A percentile compares a stretch with the other conserved stretches of the same genome.
These are phyloP conservation scores for Cryptosporidium andersoni DNA, from an alignment of 169 alveolate genomes.

Conservation along the genomic window DNA sequence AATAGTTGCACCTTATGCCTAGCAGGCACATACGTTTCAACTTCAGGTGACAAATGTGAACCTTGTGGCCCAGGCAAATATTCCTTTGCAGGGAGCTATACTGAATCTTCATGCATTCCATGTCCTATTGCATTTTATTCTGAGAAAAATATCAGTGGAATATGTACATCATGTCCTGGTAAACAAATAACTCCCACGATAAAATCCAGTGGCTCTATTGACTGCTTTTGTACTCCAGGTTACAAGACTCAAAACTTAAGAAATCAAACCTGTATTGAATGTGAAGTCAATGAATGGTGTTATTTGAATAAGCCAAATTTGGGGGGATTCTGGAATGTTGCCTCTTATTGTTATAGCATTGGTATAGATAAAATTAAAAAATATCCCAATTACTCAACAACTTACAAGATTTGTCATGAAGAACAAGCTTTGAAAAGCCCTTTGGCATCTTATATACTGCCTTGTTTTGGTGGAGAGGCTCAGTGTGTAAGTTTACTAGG, in stretches of 20 bases:
- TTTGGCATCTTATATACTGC: slow-evolving; percentile 18
- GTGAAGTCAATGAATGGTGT: slow-evolving; percentile 52
- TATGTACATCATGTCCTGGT: slow-evolving; percentile 30
- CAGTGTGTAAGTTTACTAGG: slow-evolving; percentile 43
- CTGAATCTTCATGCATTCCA: slow-evolving; percentile 12
- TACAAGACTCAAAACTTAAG: slow-evolving; percentile 19
- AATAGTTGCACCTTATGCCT: slow-evolving; percentile 19
- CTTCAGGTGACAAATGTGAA: slow-evolving; percentile 2
- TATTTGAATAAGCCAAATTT: background rate
- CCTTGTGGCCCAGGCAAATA: slow-evolving; percentile 57
- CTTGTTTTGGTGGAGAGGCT: slow-evolving; percentile 51
- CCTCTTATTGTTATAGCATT: slow-evolving; percentile 49
- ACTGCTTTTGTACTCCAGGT: slow-evolving; percentile 58
- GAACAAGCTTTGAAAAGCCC: background rate
- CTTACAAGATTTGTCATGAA: slow-evolving; percentile 31
- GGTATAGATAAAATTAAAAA: slow-evolving; percentile 7
- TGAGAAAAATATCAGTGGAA: background rate
- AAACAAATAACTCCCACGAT: slow-evolving; percentile 4
- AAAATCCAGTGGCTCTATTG: slow-evolving; percentile 15
- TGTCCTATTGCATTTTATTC: slow-evolving; percentile 54
- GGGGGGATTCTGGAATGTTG: slow-evolving; percentile 70
- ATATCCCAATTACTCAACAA: slow-evolving; percentile 4
- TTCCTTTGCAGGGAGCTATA: slow-evolving; percentile 63
- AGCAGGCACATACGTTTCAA: slow-evolving; percentile 36
- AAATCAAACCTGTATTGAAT: slow-evolving; percentile 31